Evolutionary conservation across 495 filamentous ascomycete species (phyloP), one percentile per base, ranked within the genome.

Genomic region (Achaetomiella virescens): DNA sequence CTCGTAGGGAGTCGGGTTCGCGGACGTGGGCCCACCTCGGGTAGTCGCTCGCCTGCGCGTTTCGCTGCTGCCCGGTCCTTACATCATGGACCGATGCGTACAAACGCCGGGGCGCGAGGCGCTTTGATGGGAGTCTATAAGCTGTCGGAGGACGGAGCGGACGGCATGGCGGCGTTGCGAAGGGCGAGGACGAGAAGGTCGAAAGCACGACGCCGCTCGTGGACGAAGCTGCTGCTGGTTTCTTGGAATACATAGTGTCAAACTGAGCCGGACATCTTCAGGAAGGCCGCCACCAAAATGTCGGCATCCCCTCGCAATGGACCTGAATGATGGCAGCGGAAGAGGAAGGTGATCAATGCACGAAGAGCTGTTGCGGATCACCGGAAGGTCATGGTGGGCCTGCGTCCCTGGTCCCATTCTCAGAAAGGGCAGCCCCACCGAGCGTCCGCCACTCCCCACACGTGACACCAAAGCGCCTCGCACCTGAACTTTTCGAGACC

Each of bases 1-100:
- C 59, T 98, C 88, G 68, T 98, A 97, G 0, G 93, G 93, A 0
- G 92, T 93, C n/a, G 88, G 88, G 43, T 65, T 64, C 48, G 55
- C 48, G 10, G 67, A 70, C 14, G 65, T 56, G 2, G 76, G 76
- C 76, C n/a, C 76, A 79, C 5, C 35, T 54, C 55, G 15, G 71
- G 18, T 12, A 61, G 66, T 27, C 58, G 59, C 59, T 69, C 20
- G 52, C 66, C 40, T 69, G 66, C 71, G 42, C 17, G 33, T 56
- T 43, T 42, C 25, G 12, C 29, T 20, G 21, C 21, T 15, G 40
- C 24, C 11, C 11, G 29, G 1, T 18, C 9, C 33, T 21, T 4
- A 10, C 49, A 31, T 59, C 38, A 10, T 63, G 55, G 3, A 64
- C 60, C 12, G 67, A 59, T 11, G 67, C 63, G 33, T 58, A 68